Conservation (phyloP, 1,284 basidiomycete species). For the Malassezia globosa region DNA sequence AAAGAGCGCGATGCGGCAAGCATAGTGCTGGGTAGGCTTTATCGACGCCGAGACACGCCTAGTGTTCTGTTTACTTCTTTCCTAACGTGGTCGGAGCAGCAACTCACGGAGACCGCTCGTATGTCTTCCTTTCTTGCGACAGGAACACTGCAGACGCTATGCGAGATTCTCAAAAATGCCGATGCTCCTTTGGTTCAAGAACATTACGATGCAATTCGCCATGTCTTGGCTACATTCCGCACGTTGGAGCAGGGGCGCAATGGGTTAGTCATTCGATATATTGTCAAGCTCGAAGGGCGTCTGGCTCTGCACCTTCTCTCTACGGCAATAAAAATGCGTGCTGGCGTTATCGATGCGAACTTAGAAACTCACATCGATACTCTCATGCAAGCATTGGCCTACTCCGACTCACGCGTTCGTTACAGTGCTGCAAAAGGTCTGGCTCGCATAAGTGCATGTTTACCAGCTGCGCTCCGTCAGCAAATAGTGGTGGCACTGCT, state of each 20-base stretch:
- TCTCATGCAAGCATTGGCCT: conserved; percentile 65
- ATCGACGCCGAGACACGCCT: conserved; percentile 56
- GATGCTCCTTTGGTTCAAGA: conserved; percentile 21
- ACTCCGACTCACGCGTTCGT: conserved; percentile 85
- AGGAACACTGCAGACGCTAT: conserved; percentile 62
- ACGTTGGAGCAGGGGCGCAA: conserved; percentile 16
- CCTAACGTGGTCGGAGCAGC: conserved; percentile 7
- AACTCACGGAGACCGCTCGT: conserved; percentile 4
- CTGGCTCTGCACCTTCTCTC: conserved; percentile 34
- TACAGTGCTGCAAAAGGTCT: conserved; percentile 91
- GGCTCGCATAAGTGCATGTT: conserved; percentile 68
- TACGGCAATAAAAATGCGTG: conserved; percentile 18
- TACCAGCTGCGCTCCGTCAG: conserved; percentile 62
- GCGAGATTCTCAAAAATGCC: conserved; percentile 60
- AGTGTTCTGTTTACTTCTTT: neutral
- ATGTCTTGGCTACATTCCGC: conserved; percentile 19
- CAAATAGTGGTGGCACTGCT: conserved; percentile 74
- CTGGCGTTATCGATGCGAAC: too few relatives aligned
- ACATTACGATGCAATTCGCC: conserved; percentile 22
- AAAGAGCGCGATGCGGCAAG: conserved; percentile 69
- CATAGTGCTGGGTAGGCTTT: conserved; percentile 62
- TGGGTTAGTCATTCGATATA: conserved; percentile 29
- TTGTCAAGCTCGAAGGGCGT: conserved; percentile 36
- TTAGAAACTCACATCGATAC: conserved; percentile 29
- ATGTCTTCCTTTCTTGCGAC: conserved; percentile 49